Conservation (phyloP, 352 stramenopile species). For the Globisporangium megalacanthum region DNA sequence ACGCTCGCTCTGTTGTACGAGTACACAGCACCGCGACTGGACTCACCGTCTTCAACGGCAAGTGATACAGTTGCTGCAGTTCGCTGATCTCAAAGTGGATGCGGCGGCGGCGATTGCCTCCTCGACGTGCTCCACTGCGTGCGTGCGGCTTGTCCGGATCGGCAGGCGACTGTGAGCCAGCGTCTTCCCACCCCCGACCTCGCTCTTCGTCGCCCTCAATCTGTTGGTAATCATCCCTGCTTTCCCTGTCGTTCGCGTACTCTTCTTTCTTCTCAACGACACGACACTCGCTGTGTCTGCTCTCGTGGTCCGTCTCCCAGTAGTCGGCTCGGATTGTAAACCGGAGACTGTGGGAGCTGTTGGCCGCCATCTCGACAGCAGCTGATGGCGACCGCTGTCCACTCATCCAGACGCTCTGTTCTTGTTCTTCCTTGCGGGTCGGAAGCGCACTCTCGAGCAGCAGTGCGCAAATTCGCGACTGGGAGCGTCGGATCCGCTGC, state of each 20-base stretch:
- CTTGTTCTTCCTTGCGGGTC: not conserved
- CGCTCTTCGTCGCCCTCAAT: no score
- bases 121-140: not conserved
- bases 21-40: not conserved
- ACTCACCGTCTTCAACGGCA: slow-evolving; percentile 65
- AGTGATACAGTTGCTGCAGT: slow-evolving; percentile 61
- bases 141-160: not conserved
- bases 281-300: no score
- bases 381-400: not conserved
- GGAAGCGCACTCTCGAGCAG: not conserved
- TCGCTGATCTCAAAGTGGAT: slow-evolving; percentile 53
- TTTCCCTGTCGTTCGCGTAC: no score
- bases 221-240: no score
- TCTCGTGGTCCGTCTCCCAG: no score
- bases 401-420: not conserved
- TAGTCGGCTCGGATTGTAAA: no score
- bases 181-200: no score
- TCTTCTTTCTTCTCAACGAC: no score
- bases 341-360: no score
- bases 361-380: not conserved
- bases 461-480: slow-evolving; percentile 7
- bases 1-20: not conserved
- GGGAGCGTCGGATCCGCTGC: not conserved
- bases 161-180: no score
- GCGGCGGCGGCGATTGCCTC: slow-evolving; percentile 17